These are phyloP conservation scores for Zygoascus flipseniorum DNA, from an alignment of 805 yeast genomes.

Conservation along the genomic window DNA sequence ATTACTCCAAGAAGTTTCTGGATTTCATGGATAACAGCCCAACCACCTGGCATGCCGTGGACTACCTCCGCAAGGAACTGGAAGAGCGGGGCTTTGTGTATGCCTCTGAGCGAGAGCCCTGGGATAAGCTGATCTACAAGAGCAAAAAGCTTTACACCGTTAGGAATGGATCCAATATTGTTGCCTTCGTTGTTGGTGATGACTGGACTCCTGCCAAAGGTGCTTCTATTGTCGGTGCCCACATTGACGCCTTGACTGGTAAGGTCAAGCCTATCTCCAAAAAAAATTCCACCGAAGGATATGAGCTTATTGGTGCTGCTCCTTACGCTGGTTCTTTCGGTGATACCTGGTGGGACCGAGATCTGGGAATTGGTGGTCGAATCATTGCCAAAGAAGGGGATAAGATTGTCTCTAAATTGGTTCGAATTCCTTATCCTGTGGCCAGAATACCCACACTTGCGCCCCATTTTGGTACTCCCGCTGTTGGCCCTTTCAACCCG, in stretches of 20 bases:
- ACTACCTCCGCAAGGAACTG: constrained; percentile 40
- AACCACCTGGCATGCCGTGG: constrained; percentile 66
- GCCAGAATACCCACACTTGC: constrained; percentile 82
- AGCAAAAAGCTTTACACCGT: constrained; percentile 55
- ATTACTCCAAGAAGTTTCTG: constrained; percentile 40
- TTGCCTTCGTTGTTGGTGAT: constrained; percentile 63
- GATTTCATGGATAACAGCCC: constrained; percentile 67
- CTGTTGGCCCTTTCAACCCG: constrained; percentile 61
- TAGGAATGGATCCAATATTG: constrained; percentile 59
- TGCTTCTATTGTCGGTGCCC: constrained; percentile 68
- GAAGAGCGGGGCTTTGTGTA: constrained; percentile 54
- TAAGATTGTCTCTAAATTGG: constrained; percentile 28
- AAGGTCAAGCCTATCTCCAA: constrained; percentile 65
- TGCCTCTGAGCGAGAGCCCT: constrained; percentile 52
- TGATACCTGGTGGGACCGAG: constrained; percentile 74
- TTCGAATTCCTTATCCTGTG: constrained; percentile 35
- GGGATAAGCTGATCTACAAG: constrained; percentile 33
- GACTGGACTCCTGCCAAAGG: constrained; percentile 55
- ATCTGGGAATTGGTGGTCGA: constrained; percentile 76
- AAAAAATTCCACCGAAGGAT: constrained; percentile 59
- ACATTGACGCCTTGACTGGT: constrained; percentile 63
- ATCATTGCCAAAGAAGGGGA: constrained; percentile 42
- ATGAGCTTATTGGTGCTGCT: constrained; percentile 71
- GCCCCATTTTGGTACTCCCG: constrained; percentile 72
- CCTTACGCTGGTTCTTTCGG: constrained; percentile 57